Conservation (phyloP, 2,329 filamentous ascomycete genomes). For the Aspergillus proliferans region DNA sequence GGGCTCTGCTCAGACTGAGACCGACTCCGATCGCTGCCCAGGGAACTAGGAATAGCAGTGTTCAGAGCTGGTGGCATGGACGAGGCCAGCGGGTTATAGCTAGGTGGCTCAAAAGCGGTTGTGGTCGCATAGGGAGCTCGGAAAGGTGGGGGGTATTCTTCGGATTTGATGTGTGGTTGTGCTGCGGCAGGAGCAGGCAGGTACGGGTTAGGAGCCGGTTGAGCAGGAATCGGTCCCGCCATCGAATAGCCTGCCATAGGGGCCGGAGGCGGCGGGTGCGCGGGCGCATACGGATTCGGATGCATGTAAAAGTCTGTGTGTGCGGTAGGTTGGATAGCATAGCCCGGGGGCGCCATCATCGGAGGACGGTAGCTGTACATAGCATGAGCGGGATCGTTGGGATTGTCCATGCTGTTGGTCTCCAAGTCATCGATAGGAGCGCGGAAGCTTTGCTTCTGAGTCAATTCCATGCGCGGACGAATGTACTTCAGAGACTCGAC, state of each 20-base stretch:
- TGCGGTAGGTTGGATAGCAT: constrained; percentile 29
- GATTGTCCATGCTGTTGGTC: constrained; percentile 31
- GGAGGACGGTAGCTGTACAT: constrained; percentile 38
- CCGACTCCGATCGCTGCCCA: constrained; percentile 29
- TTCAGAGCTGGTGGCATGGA: constrained; percentile 28
- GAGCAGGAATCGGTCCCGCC: constrained; percentile 25
- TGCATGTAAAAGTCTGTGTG: constrained; percentile 35
- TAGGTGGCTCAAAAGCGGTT: constrained; percentile 26
- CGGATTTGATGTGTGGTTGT: constrained; percentile 27
- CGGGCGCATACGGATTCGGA: constrained; percentile 24
- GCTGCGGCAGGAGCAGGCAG: constrained; percentile 28
- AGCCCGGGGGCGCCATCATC: constrained; percentile 29
- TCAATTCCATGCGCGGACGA: constrained; percentile 52
- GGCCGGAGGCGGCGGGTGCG: constrained; percentile 30
- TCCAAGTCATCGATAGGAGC: constrained; percentile 59
- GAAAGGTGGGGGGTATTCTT: constrained; percentile 33
- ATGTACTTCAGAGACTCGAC: constrained; percentile 48
- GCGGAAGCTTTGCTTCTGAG: constrained; percentile 61
- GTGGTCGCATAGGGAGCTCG: constrained; percentile 25
- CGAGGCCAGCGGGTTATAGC: constrained; percentile 27
- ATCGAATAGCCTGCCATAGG: constrained; percentile 31
- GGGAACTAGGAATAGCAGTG: constrained; percentile 23
- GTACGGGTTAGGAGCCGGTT: constrained; percentile 32
- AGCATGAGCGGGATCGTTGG: constrained; percentile 32
- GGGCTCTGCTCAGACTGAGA: constrained; percentile 32